Conservation (phyloP, 2,329 filamentous ascomycete genomes). For the Trichothecium roseum region DNA sequence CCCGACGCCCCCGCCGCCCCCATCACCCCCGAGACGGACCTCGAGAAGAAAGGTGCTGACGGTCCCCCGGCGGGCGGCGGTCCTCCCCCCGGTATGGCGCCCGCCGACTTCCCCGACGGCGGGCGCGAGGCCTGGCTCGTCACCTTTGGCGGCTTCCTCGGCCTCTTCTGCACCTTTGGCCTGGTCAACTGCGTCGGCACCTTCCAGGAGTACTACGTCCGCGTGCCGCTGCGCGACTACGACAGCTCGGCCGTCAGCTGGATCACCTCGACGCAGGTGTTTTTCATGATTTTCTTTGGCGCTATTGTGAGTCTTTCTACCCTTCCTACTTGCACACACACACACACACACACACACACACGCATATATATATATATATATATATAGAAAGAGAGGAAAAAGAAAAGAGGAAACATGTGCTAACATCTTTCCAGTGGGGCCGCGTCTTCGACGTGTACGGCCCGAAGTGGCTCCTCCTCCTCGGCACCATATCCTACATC, state of each 20-base stretch:
- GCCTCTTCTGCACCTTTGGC: slow-evolving; percentile 32
- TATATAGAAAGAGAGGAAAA: no score
- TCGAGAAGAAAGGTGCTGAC: slow-evolving; percentile 14
- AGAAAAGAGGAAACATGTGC: no score
- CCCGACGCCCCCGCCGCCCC: neutral
- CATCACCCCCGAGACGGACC: slow-evolving; percentile 14
- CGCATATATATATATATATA: no score
- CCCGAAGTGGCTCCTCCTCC: slow-evolving; percentile 43
- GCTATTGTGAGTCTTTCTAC: slow-evolving; percentile 27
- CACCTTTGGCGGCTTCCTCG: slow-evolving; percentile 6
- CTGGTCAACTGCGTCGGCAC: slow-evolving; percentile 37
- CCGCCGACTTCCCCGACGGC: slow-evolving; percentile 49
- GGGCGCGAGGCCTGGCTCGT: slow-evolving; percentile 40
- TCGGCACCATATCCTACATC: slow-evolving; percentile 45
- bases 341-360: no score
- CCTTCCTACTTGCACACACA: no score
- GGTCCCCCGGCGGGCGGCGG: slow-evolving; percentile 7
- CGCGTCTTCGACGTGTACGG: slow-evolving; percentile 56
- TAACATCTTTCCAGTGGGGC: slow-evolving; percentile 30
- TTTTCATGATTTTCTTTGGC: slow-evolving; percentile 37
- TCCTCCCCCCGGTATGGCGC: slow-evolving; percentile 24
- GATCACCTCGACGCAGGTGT: slow-evolving; percentile 47
- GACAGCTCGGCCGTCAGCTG: slow-evolving; percentile 44
- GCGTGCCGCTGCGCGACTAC: slow-evolving; percentile 33
- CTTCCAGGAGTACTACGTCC: slow-evolving; percentile 49